Base-by-base conservation (phyloP, 805 yeast genomes). In the Candida suzukii region DNA sequence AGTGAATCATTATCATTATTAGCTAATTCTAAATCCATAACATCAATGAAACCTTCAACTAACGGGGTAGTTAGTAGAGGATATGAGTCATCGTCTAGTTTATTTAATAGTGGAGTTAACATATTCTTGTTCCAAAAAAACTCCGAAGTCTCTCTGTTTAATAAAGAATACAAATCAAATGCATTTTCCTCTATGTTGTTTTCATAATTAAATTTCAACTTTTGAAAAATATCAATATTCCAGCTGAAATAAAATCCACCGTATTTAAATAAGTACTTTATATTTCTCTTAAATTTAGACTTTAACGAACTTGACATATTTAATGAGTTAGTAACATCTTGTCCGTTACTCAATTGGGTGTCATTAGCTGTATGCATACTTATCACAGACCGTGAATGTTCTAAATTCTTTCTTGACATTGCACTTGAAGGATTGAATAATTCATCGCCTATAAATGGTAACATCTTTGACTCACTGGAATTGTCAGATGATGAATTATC, bases 231-330 rank as follows among this genome's bases (percentile, higher is more conserved):
- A 32, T 55, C 52, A 10, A 37, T 34, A 2, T 33, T 38, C 27
- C 29, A 36, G 35, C 56, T 50, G 43, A 44, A 52, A 35, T 43
- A 55, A 36, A 55, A 55, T 2, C 58, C 60, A 18, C 51, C 50
- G 17, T 44, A 36, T 28, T 37, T 44, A 40, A 55, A 53, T 18
- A 46, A 41, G 4, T 36, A 33, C 14, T 35, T 37, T 13, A 52
- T 38, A 29, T 47, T 44, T 30, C 37, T 45, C 14, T 37, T 37
- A 20, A 50, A 41, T 34, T 47, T 52, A 16, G 28, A 38, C 16
- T 44, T 25, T n/a, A 48, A 33, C 8, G 46, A 35, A 4, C 29
- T 37, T 3, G 50, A 43, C 4, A 43, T 36, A n/a, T 38, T 37
- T 19, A 28, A 41, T 6, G 28, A 26, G 9, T n/a, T n/a, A n/a